Percentiles rank a stretch among this genome's conserved stretches.
Evolutionary conservation across 2,329 filamentous ascomycete genomes (phyloP).

Genomic region (Zopfia rhizophila): DNA sequence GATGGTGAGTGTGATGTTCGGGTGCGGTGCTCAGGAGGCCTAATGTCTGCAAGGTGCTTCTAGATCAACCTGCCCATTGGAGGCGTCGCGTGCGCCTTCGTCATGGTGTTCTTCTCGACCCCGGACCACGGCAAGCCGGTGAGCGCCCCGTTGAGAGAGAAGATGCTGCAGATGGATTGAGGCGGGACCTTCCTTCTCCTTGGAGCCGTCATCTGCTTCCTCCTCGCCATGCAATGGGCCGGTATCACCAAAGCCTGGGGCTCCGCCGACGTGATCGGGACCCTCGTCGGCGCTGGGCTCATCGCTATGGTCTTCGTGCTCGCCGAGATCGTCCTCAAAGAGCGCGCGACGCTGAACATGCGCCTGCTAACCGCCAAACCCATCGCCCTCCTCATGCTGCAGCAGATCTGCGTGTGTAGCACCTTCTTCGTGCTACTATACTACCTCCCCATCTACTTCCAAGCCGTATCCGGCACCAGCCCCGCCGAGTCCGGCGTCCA

Average conservation of each 20-base stretch:
- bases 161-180: conserved; percentile 45
- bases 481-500: conserved; percentile 53
- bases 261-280: conserved; percentile 53
- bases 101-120: conserved; percentile 52
- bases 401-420: conserved; percentile 51
- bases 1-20: conserved; percentile 47
- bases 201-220: conserved; percentile 34
- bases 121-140: conserved; percentile 36
- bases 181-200: conserved; percentile 32
- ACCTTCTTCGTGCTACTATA: conserved; percentile 42
- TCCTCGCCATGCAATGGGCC: conserved; percentile 41
- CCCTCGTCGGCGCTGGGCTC: conserved; percentile 55
- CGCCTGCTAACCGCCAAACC: conserved; percentile 52
- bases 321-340: conserved; percentile 44
- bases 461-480: conserved; percentile 38
- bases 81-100: conserved; percentile 44
- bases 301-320: too few species aligned
- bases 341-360: conserved; percentile 49
- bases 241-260: conserved; percentile 34
- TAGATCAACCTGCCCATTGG: conserved; percentile 59
- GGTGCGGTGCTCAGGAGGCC: too few species aligned
- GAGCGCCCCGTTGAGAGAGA: conserved; percentile 38
- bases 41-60: too few species aligned
- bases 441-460: conserved; percentile 41
- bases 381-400: conserved; percentile 43